Evolutionary conservation across 768 basidiomycete species (phyloP).

Genomic region (Tremella yokohamensis): DNA sequence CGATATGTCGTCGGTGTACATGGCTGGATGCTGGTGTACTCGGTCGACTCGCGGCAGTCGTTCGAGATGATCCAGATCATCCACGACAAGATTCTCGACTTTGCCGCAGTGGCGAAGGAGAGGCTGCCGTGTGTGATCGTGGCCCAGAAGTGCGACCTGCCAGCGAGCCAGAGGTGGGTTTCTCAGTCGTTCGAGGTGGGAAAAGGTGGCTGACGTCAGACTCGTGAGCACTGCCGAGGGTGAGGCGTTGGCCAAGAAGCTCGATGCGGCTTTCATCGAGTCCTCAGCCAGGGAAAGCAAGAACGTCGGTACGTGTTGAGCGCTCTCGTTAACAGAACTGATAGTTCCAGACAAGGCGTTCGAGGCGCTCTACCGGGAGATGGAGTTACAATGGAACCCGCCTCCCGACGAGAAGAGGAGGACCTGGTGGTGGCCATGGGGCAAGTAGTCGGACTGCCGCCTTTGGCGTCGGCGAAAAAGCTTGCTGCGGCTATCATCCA

Average conservation of each 20-base stretch:
- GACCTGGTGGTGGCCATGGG: conserved; percentile 39
- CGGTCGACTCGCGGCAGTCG: conserved; percentile 80
- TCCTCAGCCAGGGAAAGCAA: conserved; percentile 80
- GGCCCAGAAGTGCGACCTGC: conserved; percentile 85
- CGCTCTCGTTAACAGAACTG: neutral
- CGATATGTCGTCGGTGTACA: conserved; percentile 96
- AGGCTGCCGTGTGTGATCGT: conserved; percentile 94
- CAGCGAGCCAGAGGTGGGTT: conserved; percentile 62
- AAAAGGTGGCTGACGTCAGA: conserved; percentile 1
- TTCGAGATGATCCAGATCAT: conserved; percentile 94
- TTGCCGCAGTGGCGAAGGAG: conserved; percentile 73
- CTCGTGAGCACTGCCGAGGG: conserved; percentile 66
- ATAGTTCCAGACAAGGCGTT: conserved; percentile 53
- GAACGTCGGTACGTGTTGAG: conserved; percentile 71
- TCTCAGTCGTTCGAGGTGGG: neutral
- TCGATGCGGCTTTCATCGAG: conserved; percentile 77
- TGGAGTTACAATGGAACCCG: conserved; percentile 50
- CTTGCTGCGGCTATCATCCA: too few species aligned
- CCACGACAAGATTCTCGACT: conserved; percentile 88
- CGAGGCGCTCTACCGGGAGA: conserved; percentile 47
- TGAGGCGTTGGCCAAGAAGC: conserved; percentile 66
- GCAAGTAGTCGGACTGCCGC: too few species aligned
- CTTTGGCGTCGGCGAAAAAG: too few species aligned
- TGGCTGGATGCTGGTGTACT: conserved; percentile 94
- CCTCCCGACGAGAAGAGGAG: conserved; percentile 49